Evolutionary conservation across 495 filamentous ascomycete genomes (phyloP).

Genomic region (Podospora conica): DNA sequence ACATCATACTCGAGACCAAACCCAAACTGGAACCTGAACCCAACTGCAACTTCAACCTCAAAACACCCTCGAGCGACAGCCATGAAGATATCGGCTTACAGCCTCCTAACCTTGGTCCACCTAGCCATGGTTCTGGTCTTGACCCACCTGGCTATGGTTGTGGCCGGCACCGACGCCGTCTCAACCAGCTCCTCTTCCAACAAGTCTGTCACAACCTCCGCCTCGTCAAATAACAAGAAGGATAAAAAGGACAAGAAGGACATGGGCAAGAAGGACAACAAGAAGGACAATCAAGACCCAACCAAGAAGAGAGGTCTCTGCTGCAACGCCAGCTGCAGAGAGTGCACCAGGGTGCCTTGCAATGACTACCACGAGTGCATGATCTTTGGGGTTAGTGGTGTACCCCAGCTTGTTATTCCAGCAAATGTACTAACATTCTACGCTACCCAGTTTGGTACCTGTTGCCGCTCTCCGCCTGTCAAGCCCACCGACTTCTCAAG

Average conservation of each 20-base stretch:
- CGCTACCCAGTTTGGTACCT: not conserved
- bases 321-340: not conserved
- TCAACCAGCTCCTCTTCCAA: not conserved
- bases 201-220: not conserved
- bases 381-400: not conserved
- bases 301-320: not conserved
- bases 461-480: not conserved
- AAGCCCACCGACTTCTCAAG: not conserved
- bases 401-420: not conserved
- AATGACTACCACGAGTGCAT: not conserved
- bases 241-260: not conserved
- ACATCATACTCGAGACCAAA: not conserved
- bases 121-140: not conserved
- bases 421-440: not conserved
- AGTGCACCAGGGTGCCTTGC: not conserved
- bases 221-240: not conserved
- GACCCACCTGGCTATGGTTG: not conserved
- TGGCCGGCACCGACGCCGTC: not conserved
- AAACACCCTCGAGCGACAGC: not conserved
- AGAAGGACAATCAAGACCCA: not conserved
- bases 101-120: not conserved
- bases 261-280: not conserved
- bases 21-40: not conserved
- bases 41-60: not conserved
- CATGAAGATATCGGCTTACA: not conserved